phyloP scores from a whole-genome alignment of 345 rosid genomes.

The Populus alba region DNA sequence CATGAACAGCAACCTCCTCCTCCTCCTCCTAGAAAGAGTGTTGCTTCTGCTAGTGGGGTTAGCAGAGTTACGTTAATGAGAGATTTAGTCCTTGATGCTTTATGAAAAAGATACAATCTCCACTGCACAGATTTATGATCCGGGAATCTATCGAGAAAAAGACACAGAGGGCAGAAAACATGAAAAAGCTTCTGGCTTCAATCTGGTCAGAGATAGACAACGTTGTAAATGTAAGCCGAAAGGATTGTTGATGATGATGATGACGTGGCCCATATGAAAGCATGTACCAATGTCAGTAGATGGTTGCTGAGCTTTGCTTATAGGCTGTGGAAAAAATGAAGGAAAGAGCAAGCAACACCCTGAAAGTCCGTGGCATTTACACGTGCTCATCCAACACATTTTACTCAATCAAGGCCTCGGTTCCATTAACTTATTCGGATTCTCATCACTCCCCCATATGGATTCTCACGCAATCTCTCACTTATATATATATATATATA shows the following conservation, averaged over 20 bases:
- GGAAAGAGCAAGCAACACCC: conserved; percentile 21
- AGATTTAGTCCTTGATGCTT: neutral
- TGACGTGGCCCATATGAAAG: neutral
- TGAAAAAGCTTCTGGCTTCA: neutral
- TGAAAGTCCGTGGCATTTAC: conserved; percentile 37
- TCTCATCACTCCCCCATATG: conserved; percentile 23
- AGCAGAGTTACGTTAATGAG: neutral
- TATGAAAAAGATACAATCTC: neutral
- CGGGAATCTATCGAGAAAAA: neutral
- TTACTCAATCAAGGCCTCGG: conserved; percentile 33
- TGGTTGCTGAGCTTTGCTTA: neutral
- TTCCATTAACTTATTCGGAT: conserved; percentile 10
- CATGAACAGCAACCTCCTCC: too few species aligned
- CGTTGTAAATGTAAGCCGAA: neutral
- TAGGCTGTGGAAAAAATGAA: neutral
- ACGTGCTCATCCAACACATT: conserved; percentile 40
- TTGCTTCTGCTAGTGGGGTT: neutral
- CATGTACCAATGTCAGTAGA: neutral
- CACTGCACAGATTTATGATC: neutral
- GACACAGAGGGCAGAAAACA: neutral
- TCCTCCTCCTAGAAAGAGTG: too few species aligned
- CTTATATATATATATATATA: neutral
- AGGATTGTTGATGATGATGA: too few species aligned
- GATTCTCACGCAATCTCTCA: conserved; percentile 46
- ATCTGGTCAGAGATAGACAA: neutral